Conservation (phyloP, 75 land plant genomes). For the Selaginella tamariscina region DNA sequence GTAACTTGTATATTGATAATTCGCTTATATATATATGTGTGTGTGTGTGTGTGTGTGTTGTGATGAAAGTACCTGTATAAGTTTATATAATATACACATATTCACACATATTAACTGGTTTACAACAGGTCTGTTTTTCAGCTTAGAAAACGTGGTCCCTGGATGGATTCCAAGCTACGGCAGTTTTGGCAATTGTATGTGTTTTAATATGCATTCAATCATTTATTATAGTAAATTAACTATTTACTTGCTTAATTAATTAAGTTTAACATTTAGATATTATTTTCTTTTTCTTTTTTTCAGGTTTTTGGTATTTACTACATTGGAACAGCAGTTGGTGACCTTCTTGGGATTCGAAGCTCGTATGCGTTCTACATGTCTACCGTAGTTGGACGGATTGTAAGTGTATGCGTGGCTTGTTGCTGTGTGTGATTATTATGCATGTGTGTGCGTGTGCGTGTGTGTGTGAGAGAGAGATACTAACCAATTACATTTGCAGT, state of each 20-base stretch:
- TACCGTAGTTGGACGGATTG: conserved; percentile 32
- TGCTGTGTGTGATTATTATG: background rate
- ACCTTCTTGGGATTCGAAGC: conserved; percentile 21
- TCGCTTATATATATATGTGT: too few species aligned
- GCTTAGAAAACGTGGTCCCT: background rate
- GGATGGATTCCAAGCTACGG: background rate
- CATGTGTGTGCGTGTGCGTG: background rate
- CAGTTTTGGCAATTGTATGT: background rate
- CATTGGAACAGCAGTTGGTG: conserved; percentile 32
- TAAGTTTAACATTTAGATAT: too few species aligned
- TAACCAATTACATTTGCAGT: conserved; percentile 14
- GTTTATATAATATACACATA: too few species aligned
- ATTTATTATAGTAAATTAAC: too few species aligned
- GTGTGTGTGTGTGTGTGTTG: background rate
- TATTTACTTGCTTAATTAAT: too few species aligned
- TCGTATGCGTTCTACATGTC: conserved; percentile 30
- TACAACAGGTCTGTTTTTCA: background rate
- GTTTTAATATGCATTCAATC: background rate
- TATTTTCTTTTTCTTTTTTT: too few species aligned
- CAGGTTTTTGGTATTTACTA: conserved; percentile 38
- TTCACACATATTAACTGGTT: too few species aligned
- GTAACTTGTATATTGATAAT: background rate
- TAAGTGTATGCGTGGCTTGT: conserved; percentile 11
- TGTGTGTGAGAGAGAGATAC: background rate
- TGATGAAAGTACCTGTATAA: background rate